phyloP scores from a whole-genome alignment of 73 alveolate genomes.

The Paramecium biaurelia region DNA sequence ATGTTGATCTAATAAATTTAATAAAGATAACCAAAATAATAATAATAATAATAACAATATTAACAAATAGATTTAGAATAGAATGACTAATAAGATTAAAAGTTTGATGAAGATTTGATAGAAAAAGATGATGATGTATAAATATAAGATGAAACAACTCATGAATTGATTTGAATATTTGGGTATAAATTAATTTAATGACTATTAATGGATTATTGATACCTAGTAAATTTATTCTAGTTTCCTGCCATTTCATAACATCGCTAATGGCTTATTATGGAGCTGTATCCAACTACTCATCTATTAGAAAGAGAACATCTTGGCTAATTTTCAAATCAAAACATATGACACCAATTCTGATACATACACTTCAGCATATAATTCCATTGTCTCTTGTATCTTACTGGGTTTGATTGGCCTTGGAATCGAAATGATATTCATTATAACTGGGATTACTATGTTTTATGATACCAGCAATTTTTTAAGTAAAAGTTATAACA shows the following conservation, averaged over 20 bases:
- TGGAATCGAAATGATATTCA: neutral
- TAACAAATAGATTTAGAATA: constrained; percentile 36
- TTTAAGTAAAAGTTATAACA: neutral
- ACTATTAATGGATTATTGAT: neutral
- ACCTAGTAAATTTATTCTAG: constrained; percentile 38
- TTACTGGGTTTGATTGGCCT: neutral
- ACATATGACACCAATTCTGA: neutral
- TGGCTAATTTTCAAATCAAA: neutral
- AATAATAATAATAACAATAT: neutral
- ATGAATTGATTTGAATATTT: constrained; percentile 38
- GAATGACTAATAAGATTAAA: constrained; percentile 14
- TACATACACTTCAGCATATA: neutral
- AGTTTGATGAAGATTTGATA: constrained; percentile 41
- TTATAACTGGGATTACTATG: neutral
- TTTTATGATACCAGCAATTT: constrained; percentile 12
- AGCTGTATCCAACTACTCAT: neutral
- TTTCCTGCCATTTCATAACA: neutral
- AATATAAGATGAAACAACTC: neutral
- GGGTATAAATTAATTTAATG: neutral
- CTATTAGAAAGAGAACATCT: constrained; percentile 21
- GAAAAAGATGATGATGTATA: constrained; percentile 42
- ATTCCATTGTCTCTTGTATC: neutral
- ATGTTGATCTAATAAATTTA: neutral
- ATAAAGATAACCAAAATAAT: neutral
- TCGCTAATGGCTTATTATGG: constrained; percentile 30